Evolutionary conservation across 192 early-diverging fungal species (phyloP).

Genomic region (Physocladia obscura): DNA sequence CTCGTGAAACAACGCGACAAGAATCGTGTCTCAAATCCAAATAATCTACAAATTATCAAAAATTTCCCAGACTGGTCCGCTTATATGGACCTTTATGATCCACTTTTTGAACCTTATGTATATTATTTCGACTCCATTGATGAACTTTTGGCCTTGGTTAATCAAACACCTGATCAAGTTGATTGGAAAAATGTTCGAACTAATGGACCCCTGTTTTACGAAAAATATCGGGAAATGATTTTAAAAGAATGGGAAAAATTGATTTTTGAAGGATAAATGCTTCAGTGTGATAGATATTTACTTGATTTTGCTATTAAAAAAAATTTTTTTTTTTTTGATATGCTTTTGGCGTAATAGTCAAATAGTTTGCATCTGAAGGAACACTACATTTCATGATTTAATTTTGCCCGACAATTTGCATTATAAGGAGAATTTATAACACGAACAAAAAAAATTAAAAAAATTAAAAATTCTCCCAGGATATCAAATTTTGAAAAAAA

Average conservation of each 20-base stretch:
- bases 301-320: too few relatives aligned
- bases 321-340: too few relatives aligned
- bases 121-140: slow-evolving; percentile 7
- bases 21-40: not conserved
- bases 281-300: too few relatives aligned
- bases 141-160: not conserved
- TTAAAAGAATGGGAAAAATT: slow-evolving; percentile 1
- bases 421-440: too few relatives aligned
- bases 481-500: too few relatives aligned
- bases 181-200: slow-evolving; percentile 1
- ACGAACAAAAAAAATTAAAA: too few relatives aligned
- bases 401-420: too few relatives aligned
- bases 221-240: slow-evolving; percentile 2
- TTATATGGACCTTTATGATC: not conserved
- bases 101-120: not conserved
- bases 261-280: too few relatives aligned
- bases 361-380: too few relatives aligned
- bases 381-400: too few relatives aligned
- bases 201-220: not conserved
- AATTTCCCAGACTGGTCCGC: not conserved
- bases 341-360: too few relatives aligned
- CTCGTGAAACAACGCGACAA: not conserved
- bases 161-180: not conserved
- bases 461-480: too few relatives aligned
- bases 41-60: not conserved